Conservation (phyloP, 441 rosid genomes). For the Erodium moschatum region DNA sequence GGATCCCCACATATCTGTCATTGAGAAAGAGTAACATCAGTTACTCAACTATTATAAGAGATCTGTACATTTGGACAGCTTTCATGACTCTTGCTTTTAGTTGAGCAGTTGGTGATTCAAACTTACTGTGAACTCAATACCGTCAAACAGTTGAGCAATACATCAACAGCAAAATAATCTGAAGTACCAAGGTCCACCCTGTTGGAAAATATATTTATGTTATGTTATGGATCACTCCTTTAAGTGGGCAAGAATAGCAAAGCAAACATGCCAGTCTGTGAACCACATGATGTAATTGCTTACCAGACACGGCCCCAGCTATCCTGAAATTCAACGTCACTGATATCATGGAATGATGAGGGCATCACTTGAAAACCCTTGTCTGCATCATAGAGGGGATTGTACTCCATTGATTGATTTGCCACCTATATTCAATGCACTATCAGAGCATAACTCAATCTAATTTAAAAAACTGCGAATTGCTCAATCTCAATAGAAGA, state of each 20-base stretch:
- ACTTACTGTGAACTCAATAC: slow-evolving; percentile 91
- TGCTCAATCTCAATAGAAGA: background rate
- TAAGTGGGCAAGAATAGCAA: slow-evolving; percentile 2
- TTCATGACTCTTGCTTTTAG: background rate
- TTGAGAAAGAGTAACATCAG: background rate
- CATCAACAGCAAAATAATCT: slow-evolving; percentile 70
- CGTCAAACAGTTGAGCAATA: slow-evolving; percentile 76
- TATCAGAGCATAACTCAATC: slow-evolving; percentile 10
- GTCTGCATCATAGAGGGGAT: slow-evolving; percentile 74
- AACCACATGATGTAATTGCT: background rate
- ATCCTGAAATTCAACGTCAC: slow-evolving; percentile 92
- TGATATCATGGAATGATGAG: slow-evolving; percentile 83
- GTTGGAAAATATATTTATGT: slow-evolving; percentile 17
- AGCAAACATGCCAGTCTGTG: background rate
- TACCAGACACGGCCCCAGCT: slow-evolving; percentile 96
- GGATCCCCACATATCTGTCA: slow-evolving; percentile 69
- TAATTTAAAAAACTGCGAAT: background rate
- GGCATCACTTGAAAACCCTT: slow-evolving; percentile 72
- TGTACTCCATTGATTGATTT: slow-evolving; percentile 59
- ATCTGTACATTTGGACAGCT: background rate
- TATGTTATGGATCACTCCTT: background rate
- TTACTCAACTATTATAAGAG: background rate
- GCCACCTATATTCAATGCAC: slow-evolving; percentile 45
- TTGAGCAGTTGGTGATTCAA: background rate
- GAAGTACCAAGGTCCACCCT: slow-evolving; percentile 94